Base-by-base conservation (phyloP, 768 basidiomycete genomes). In the Mrakia hoshinonis region DNA sequence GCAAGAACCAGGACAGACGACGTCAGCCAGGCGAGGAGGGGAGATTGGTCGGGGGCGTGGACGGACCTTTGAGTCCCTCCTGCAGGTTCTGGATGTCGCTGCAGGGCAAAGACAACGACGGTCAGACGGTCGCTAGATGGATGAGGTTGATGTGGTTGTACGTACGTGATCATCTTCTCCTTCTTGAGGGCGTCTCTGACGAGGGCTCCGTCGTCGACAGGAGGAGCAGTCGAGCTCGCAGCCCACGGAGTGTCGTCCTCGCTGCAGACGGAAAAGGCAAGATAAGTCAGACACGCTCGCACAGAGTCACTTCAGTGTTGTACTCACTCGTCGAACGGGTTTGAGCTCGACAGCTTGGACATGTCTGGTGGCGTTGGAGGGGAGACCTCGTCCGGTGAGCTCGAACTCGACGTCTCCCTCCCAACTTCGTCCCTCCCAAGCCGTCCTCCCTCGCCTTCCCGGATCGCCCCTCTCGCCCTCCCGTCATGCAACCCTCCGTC, bases 151-250 rank as follows among this genome's bases (percentile, higher is more conserved):
- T 13, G 24, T 4, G 22, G 13, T 4, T 4, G 26, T 9, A 18
- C 70, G 10, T 38, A 72, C 70, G 47, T 72, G 64, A 72, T 67
- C 51, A 72, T 29, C 31, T 55, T 65, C 54, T 72, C 70, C 65
- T 72, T 72, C 24, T 58, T 48, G 36, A 72, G 39, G 24, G 70
- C 70, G 22, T 72, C 54, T 47, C 54, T 39, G 22, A 72, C 67
- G 36, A 72, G 38, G n/a, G 60, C 65, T 13, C 48, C 65, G 29
- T 55, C 70, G 60, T 46, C 43, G 18, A 51, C 43, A 31, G 65
- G 70, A 55, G 66, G 70, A 9, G 46, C 24, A 43, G 43, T 15
- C 13, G 64, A 38, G n/a, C 54, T 34, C 12, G 55, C 49, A 3
- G 49, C 70, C 70, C 70, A 72, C 2, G 70, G 70, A 18, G 65